Conservation (phyloP, 371 early-diverging fungal species). For the Rhizopus stolonifer region DNA sequence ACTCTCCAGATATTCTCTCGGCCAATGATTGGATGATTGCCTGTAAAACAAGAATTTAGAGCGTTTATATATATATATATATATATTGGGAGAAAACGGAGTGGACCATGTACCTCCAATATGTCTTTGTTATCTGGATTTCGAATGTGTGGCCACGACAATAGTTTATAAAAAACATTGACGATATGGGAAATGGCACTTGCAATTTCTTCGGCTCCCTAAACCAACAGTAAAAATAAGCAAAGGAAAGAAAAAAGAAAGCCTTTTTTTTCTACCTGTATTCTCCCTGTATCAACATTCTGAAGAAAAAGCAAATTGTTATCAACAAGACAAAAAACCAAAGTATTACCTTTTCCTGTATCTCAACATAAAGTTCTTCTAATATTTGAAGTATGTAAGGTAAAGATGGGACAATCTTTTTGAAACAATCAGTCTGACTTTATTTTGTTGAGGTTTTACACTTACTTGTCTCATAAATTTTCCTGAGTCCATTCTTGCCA, state of each 20-base stretch:
- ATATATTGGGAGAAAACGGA: too few species aligned
- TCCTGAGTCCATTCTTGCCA: constrained; percentile 35
- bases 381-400: constrained; percentile 34
- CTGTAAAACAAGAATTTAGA: constrained; percentile 3
- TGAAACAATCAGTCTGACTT: not conserved
- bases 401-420: constrained; percentile 32
- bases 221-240: too few species aligned
- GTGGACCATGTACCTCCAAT: constrained; percentile 18
- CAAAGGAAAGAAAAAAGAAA: too few species aligned
- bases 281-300: constrained; percentile 34
- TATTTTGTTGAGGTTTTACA: not conserved
- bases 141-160: constrained; percentile 59
- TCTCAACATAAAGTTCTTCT: constrained; percentile 31
- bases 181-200: constrained; percentile 45
- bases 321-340: not conserved
- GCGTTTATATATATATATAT: constrained; percentile 1
- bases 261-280: constrained; percentile 10
- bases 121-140: constrained; percentile 46
- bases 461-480: constrained; percentile 42
- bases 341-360: constrained; percentile 27
- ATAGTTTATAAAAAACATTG: constrained; percentile 42
- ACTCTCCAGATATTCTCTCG: constrained; percentile 12
- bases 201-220: constrained; percentile 30
- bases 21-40: constrained; percentile 20
- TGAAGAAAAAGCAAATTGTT: constrained; percentile 3